phyloP scores from a whole-genome alignment of 345 rosid species.

The Lepidium aucheri region DNA sequence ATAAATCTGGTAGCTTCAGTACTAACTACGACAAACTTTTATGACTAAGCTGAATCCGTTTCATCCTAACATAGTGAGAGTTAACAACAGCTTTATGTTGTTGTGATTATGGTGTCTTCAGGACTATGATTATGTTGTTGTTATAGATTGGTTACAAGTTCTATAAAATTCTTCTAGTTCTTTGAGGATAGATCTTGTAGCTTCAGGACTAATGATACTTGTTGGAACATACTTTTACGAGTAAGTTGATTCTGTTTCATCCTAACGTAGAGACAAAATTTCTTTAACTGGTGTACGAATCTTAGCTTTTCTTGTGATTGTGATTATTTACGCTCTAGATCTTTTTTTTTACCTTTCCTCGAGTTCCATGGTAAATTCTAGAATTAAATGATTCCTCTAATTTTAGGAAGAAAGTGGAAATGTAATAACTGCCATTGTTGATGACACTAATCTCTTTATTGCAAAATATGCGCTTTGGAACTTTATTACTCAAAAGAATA shows the following conservation, averaged over 20 bases:
- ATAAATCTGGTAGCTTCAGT: not conserved
- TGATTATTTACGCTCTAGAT: not conserved
- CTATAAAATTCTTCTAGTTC: too few relatives aligned
- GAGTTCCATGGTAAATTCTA: not conserved
- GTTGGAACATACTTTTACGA: not conserved
- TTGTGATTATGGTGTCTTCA: constrained; percentile 12
- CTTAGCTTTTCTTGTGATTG: not conserved
- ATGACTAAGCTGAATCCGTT: not conserved
- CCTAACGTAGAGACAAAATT: not conserved
- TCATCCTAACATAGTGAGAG: not conserved
- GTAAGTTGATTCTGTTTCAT: not conserved
- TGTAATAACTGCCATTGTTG: constrained; percentile 10
- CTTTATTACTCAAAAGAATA: not conserved
- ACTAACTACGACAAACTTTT: not conserved
- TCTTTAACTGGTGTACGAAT: too few relatives aligned
- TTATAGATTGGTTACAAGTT: too few relatives aligned
- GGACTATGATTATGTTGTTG: constrained; percentile 19
- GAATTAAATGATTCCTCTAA: not conserved
- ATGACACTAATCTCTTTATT: constrained; percentile 10
- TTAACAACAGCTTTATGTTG: not conserved
- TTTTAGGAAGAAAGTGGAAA: not conserved
- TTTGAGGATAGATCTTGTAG: constrained; percentile 12
- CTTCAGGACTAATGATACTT: constrained; percentile 11
- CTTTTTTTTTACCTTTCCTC: not conserved
- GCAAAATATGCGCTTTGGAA: constrained; percentile 1